Evolutionary conservation across 1,139 yeast species (phyloP), one percentile per base, ranked within the genome.

Genomic region (Nadsonia commutata): DNA sequence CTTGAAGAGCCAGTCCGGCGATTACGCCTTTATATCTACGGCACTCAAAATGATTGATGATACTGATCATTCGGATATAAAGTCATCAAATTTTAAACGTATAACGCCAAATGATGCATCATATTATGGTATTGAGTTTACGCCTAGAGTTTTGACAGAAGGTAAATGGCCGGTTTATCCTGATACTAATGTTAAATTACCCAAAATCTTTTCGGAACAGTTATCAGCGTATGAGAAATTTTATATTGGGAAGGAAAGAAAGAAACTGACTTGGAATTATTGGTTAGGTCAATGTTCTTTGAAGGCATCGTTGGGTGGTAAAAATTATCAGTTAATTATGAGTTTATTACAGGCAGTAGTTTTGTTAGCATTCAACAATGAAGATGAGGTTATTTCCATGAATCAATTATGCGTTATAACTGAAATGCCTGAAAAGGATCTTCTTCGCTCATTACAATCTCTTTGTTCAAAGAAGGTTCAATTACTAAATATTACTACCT

Each of bases 391-490:
- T 4, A 6, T 16, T 5, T 18, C 33, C 5, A 11, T 27, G 16
- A 13, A 8, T 4, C 39, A 40, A 27, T 36, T 40, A 11, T 36
- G 33, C 11, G 31, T 40, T 3, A 13, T 21, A 5, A 21, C 21
- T 11, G 40, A 37, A 11, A 21, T 41, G 16, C 21, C 43, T 16
- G 40, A 37, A 22, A 31, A 20, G 18, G 43, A 41, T 27, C 43
- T 41, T 19, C 27, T 41, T 7, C n/a, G 43, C 5, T 37, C 40
- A 2, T 40, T 41, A 5, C 40, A 41, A n/a, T 37, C 40, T 7
- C 43, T 37, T 21, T 20, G 37, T 11, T 37, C 40, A 4, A 41
- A 27, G 33, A 27, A 27, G 16, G 33, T 27, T 4, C 33, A 13
- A 5, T 27, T 27, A 13, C 13, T 27, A 11, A 27, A 27, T 27